These are phyloP conservation scores for Euphrasia arctica DNA, from an alignment of 305 asterid species.

Conservation along the genomic window DNA sequence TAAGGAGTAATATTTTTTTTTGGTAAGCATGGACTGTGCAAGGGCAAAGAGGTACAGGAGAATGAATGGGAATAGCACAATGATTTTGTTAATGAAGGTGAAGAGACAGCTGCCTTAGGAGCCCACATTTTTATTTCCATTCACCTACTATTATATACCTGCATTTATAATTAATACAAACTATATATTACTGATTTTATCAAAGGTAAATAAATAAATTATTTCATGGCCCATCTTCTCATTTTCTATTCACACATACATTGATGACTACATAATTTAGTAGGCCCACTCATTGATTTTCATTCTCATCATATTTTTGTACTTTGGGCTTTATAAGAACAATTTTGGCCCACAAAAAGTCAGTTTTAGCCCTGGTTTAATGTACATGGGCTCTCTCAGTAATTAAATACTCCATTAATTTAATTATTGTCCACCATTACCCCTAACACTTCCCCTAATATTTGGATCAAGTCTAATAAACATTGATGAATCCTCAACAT, in stretches of 20 bases:
- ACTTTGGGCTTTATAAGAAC: conserved; percentile 28
- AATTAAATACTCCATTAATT: conserved; percentile 12
- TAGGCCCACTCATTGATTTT: conserved; percentile 36
- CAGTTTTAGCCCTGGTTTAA: conserved; percentile 24
- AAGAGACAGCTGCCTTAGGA: conserved; percentile 43
- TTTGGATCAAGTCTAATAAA: conserved; percentile 23
- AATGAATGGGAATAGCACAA: conserved; percentile 15
- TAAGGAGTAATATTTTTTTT: no score
- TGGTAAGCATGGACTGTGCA: background rate
- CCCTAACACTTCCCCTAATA: conserved; percentile 28
- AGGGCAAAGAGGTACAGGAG: conserved; percentile 12
- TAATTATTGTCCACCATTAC: conserved; percentile 19
- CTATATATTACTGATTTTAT: no score
- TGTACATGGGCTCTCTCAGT: conserved; percentile 26
- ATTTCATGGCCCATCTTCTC: background rate
- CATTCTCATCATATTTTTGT: conserved; percentile 33
- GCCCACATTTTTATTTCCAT: conserved; percentile 35
- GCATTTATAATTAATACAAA: no score
- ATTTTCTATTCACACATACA: background rate
- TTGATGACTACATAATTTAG: conserved; percentile 23
- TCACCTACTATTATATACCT: conserved; percentile 11
- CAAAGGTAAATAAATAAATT: no score
- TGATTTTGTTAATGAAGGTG: conserved; percentile 43
- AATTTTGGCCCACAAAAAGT: conserved; percentile 26
- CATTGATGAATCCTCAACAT: background rate